phyloP scores from a whole-genome alignment of 2,329 filamentous ascomycete genomes.

The Ascosphaera apis region DNA sequence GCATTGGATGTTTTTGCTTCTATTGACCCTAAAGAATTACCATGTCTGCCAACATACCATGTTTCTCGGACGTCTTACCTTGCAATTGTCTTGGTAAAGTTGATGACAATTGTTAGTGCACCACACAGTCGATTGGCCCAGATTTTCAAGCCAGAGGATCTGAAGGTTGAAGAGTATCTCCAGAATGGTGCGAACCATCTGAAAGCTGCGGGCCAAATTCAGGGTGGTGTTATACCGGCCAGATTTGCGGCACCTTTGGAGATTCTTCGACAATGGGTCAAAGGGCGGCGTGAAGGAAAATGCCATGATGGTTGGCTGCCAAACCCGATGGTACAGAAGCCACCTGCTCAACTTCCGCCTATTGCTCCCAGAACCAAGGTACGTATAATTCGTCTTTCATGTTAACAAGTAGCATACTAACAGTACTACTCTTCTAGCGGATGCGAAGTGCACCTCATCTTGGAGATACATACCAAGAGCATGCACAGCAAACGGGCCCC shows the following conservation, averaged over 20 bases:
- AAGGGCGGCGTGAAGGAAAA: constrained; percentile 21
- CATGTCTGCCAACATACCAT: constrained; percentile 45
- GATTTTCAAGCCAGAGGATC: constrained; percentile 42
- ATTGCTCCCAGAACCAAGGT: neutral
- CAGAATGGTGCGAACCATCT: constrained; percentile 49
- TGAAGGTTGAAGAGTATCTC: constrained; percentile 44
- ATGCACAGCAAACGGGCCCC: neutral
- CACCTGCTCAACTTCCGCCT: neutral
- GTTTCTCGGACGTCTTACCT: constrained; percentile 51
- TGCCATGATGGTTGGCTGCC: neutral
- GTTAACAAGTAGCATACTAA: no score
- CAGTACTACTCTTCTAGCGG: neutral
- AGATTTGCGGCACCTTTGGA: constrained; percentile 50
- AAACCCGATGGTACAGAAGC: neutral
- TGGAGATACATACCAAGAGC: neutral
- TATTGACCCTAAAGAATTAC: constrained; percentile 35
- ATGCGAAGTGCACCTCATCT: neutral
- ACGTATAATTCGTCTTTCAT: no score
- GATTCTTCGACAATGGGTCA: constrained; percentile 49
- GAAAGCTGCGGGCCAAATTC: constrained; percentile 35
- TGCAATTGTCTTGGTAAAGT: constrained; percentile 48
- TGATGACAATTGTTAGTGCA: constrained; percentile 43
- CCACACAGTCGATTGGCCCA: constrained; percentile 44
- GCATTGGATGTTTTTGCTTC: constrained; percentile 41
- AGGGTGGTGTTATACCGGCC: constrained; percentile 39